phyloP scores from a whole-genome alignment of 2,329 filamentous ascomycete species.

The Ophiocordyceps polyrhachis-furcata region DNA sequence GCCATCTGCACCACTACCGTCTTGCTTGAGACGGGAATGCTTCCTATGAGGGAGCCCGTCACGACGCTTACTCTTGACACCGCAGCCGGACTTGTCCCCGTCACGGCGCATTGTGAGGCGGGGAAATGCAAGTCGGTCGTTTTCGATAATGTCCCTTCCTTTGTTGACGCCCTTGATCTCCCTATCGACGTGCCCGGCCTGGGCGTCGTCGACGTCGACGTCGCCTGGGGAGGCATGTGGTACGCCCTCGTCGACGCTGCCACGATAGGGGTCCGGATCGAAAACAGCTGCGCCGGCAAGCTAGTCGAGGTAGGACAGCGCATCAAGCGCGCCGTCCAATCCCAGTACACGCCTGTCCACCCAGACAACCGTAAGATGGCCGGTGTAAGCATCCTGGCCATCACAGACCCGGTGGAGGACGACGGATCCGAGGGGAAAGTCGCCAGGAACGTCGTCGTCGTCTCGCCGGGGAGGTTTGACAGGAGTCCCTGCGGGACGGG shows the following conservation, averaged over 20 bases:
- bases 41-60: slow-evolving; percentile 23
- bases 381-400: slow-evolving; percentile 19
- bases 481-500: slow-evolving; percentile 27
- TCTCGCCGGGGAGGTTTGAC: slow-evolving; percentile 25
- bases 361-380: slow-evolving; percentile 21
- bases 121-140: slow-evolving; percentile 24
- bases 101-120: slow-evolving; percentile 20
- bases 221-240: slow-evolving; percentile 28
- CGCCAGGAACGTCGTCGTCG: slow-evolving; percentile 21
- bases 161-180: slow-evolving; percentile 20
- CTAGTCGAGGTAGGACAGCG: slow-evolving; percentile 22
- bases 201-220: slow-evolving; percentile 19
- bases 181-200: slow-evolving; percentile 20
- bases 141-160: slow-evolving; percentile 25
- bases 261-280: slow-evolving; percentile 16
- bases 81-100: slow-evolving; percentile 21
- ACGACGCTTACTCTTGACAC: slow-evolving; percentile 23
- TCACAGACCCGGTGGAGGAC: slow-evolving; percentile 16
- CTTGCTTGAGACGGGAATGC: slow-evolving; percentile 26
- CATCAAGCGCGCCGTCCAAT: slow-evolving; percentile 21
- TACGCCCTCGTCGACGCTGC: slow-evolving; percentile 22
- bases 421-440: slow-evolving; percentile 7
- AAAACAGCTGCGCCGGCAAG: slow-evolving; percentile 12
- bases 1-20: slow-evolving; percentile 24
- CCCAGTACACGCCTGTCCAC: slow-evolving; percentile 18